Conservation (phyloP, 169 alveolate genomes). For the Plasmodium coatneyi region DNA sequence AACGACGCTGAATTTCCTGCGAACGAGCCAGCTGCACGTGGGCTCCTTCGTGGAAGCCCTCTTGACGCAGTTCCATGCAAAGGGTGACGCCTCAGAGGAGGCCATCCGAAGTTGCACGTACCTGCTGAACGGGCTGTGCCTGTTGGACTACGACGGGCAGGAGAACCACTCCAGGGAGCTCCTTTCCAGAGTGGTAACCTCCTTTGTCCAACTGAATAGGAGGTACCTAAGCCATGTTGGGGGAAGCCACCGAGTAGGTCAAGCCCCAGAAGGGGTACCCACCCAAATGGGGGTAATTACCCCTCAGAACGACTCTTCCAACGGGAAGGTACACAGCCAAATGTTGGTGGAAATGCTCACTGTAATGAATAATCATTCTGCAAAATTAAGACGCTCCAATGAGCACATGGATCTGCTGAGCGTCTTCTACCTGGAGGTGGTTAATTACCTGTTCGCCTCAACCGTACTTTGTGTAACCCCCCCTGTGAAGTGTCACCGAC, state of each 20-base stretch:
- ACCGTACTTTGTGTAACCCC: not conserved
- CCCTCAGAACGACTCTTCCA: too few species aligned
- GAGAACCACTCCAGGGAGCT: not conserved
- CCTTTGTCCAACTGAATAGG: not conserved
- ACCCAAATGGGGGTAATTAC: not conserved
- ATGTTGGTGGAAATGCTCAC: conserved; percentile 23
- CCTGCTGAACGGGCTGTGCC: conserved; percentile 12
- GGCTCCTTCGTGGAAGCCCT: conserved; percentile 1
- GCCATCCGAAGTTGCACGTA: conserved; percentile 3
- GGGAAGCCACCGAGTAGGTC: not conserved
- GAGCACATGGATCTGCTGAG: not conserved
- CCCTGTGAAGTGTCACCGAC: not conserved
- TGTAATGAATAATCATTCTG: conserved; percentile 18
- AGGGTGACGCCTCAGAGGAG: not conserved
- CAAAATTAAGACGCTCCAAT: not conserved
- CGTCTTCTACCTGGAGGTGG: conserved; percentile 11
- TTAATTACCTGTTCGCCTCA: not conserved
- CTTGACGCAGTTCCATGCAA: not conserved
- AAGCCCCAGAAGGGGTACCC: not conserved
- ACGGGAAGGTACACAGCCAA: not conserved
- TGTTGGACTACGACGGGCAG: conserved; percentile 17
- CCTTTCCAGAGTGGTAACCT: not conserved
- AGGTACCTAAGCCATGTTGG: not conserved
- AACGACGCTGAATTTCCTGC: not conserved
- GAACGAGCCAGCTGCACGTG: not conserved